phyloP scores from a whole-genome alignment of 345 rosid species.

The Cardamine chenopodiifolia region DNA sequence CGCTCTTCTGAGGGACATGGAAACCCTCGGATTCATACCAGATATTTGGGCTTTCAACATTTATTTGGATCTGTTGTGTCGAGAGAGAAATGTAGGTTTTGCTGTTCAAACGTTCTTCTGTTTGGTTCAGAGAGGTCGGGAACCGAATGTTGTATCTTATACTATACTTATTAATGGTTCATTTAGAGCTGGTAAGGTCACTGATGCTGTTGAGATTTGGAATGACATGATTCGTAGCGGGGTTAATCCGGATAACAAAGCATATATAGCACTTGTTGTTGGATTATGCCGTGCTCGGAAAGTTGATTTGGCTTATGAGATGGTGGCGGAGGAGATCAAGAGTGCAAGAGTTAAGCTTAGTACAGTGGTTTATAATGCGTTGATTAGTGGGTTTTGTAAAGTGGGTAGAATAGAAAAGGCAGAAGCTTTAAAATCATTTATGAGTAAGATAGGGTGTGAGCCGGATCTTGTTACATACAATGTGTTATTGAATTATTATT shows the following conservation, averaged over 20 bases:
- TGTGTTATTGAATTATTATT: conserved; percentile 71
- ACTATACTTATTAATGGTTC: conserved; percentile 73
- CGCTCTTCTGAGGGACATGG: conserved; percentile 68
- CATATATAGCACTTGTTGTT: conserved; percentile 62
- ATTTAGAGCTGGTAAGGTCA: conserved; percentile 59
- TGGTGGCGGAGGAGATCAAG: conserved; percentile 66
- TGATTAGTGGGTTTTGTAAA: conserved; percentile 84
- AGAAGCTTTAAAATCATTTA: conserved; percentile 63
- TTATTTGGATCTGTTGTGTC: conserved; percentile 72
- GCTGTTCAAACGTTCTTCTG: conserved; percentile 65
- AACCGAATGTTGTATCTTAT: conserved; percentile 84
- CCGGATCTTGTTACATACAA: conserved; percentile 87
- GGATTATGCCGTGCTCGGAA: conserved; percentile 73
- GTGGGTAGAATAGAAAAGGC: conserved; percentile 80
- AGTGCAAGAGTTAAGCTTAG: conserved; percentile 57
- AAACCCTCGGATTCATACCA: conserved; percentile 58
- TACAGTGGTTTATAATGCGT: conserved; percentile 65
- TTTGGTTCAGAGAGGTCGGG: conserved; percentile 65
- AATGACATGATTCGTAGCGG: conserved; percentile 65
- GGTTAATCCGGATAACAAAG: conserved; percentile 61
- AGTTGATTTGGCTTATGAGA: conserved; percentile 89
- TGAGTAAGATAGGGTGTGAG: conserved; percentile 65
- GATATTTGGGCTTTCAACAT: conserved; percentile 86
- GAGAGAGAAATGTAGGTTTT: conserved; percentile 50
- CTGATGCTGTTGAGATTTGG: conserved; percentile 67